These are phyloP conservation scores for Ustilago vetiveriae DNA, from an alignment of 1,284 basidiomycete genomes.

Conservation along the genomic window DNA sequence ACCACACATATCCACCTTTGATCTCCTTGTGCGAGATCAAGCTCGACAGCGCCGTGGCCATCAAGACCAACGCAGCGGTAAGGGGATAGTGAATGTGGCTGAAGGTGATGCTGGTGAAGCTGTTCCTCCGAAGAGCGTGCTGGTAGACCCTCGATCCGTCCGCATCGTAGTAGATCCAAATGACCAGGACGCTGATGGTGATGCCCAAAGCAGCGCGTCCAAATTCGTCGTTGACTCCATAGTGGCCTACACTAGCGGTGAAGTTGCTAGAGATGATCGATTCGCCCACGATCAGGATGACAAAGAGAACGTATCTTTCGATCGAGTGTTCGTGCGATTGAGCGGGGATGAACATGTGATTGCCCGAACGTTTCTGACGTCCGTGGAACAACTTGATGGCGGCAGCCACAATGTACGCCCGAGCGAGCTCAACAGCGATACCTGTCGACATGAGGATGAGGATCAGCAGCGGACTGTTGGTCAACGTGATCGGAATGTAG, in stretches of 20 bases:
- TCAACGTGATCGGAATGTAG: conserved; percentile 56
- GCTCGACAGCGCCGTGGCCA: conserved; percentile 41
- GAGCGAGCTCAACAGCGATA: conserved; percentile 48
- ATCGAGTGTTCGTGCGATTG: conserved; percentile 58
- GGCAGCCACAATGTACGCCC: conserved; percentile 45
- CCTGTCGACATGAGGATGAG: conserved; percentile 47
- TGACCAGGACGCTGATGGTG: conserved; percentile 57
- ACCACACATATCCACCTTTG: conserved; percentile 55
- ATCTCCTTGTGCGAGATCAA: conserved; percentile 40
- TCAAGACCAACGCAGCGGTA: conserved; percentile 57
- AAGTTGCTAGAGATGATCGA: conserved; percentile 51
- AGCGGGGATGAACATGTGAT: conserved; percentile 57
- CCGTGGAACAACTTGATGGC: conserved; percentile 50
- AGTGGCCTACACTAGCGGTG: conserved; percentile 25
- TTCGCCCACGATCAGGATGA: conserved; percentile 62
- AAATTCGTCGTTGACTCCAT: conserved; percentile 46
- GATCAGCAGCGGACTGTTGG: conserved; percentile 35
- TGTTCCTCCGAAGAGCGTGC: conserved; percentile 64
- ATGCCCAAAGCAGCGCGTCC: conserved; percentile 58
- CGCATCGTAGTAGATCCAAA: conserved; percentile 62
- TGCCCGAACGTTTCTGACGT: conserved; percentile 34
- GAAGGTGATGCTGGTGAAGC: conserved; percentile 60
- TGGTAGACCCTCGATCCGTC: conserved; percentile 62
- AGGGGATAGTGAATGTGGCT: conserved; percentile 64
- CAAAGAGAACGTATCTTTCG: conserved; percentile 58